These are phyloP conservation scores for Candida arabinofermentans DNA, from an alignment of 805 yeast genomes.

Conservation along the genomic window DNA sequence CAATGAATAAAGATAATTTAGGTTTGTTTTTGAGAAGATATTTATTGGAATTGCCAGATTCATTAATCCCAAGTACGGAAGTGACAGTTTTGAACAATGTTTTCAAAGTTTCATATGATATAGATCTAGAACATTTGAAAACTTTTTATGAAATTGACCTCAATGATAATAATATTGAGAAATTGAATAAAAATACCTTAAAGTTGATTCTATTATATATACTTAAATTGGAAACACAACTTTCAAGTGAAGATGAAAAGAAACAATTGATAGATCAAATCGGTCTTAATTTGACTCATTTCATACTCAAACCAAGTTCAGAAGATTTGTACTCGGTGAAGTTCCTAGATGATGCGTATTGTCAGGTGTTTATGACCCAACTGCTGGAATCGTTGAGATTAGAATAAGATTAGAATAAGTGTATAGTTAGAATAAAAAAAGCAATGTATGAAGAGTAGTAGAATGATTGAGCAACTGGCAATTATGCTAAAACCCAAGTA, in stretches of 20 bases:
- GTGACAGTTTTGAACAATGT: conserved; percentile 13
- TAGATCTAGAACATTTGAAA: conserved; percentile 10
- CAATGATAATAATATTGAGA: conserved; percentile 8
- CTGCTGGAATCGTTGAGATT: conserved; percentile 1
- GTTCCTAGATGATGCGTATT: conserved; percentile 11
- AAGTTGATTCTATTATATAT: conserved; percentile 11
- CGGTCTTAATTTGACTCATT: conserved; percentile 11
- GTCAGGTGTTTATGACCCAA: conserved; percentile 7
- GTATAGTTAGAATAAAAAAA: background rate
- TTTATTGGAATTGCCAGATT: conserved; percentile 16
- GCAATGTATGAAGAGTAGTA: too few species aligned
- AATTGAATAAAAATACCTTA: conserved; percentile 10
- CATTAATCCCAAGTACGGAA: conserved; percentile 11
- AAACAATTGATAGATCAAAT: conserved; percentile 7
- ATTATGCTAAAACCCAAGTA: too few species aligned
- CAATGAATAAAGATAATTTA: conserved; percentile 6
- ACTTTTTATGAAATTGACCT: conserved; percentile 9
- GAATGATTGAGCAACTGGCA: too few species aligned
- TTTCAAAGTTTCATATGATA: conserved; percentile 11
- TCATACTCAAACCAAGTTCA: conserved; percentile 9
- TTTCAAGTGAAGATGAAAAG: conserved; percentile 1
- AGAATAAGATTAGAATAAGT: background rate
- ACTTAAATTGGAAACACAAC: conserved; percentile 5
- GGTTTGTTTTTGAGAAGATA: conserved; percentile 17
- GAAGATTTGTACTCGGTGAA: background rate